Evolutionary conservation across 2,329 filamentous ascomycete genomes (phyloP), one percentile per base, ranked within the genome.

Genomic region (Claviceps humidiphila): DNA sequence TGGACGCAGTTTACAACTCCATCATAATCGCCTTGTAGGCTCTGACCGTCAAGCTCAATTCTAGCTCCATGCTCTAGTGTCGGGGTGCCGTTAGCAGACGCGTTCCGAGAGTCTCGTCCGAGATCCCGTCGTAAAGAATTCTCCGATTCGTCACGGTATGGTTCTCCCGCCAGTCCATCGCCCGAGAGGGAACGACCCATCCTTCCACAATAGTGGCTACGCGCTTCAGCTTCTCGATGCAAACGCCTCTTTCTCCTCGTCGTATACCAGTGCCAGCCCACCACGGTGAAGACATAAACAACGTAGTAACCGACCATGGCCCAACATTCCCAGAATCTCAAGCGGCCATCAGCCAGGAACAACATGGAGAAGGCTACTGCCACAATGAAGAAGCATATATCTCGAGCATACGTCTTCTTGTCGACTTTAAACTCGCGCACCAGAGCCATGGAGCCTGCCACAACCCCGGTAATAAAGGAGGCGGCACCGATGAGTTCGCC

Each of bases 401-500:
- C 93, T 58, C 93, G 80, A 22, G 96, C 78, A 64, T 97, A 98
- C 39, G 89, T 93, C 66, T 85, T 87, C 61, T 83, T 84, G 51
- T 88, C 87, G 50, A 98, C 93, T 58, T 84, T 85, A 67, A 98
- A 98, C 51, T 95, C 93, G 57, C 88, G 80, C n/a, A 96, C 90
- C 52, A 98, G 70, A 14, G 91, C 93, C 93, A 98, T 98, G 52
- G 89, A 95, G 16, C 93, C 93, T 5, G 91, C 89, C 38, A 98
- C 93, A 17, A 98, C 91, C 1, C 90, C 87, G 1, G 90, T 94
- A 66, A 98, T 98, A 70, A 98, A 98, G 57, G 88, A 83, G 38
- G 93, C 93, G 11, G 93, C 93, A 38, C 93, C 93, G 51, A 98
- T 89, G 49, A 98, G 75, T 71, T 98, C 93, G 46, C 93, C 93